Evolutionary conservation across 495 filamentous ascomycete genomes (phyloP).

Genomic region (Symbiotaphrina buchneri): DNA sequence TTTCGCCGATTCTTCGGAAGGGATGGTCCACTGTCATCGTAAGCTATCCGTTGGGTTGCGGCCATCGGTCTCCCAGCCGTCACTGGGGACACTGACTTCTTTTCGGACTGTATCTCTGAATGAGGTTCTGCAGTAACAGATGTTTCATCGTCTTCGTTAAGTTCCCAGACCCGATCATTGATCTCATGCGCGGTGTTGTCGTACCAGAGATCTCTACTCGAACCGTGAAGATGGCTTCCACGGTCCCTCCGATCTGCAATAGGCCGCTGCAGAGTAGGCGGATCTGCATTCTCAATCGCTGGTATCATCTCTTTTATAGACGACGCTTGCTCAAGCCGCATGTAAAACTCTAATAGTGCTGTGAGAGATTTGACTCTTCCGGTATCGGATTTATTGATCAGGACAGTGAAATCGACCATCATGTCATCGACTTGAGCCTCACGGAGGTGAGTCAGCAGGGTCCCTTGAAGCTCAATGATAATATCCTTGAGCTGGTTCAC

Average conservation of each 20-base stretch:
- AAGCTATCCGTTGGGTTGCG: not conserved
- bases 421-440: slow-evolving; percentile 14
- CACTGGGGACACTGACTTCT: not conserved
- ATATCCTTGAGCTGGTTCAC: slow-evolving; percentile 21
- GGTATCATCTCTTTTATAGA: too few species aligned
- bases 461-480: slow-evolving; percentile 18
- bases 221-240: slow-evolving; percentile 2
- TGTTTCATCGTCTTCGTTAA: too few species aligned
- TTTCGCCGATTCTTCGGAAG: too few species aligned
- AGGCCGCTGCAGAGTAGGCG: too few species aligned
- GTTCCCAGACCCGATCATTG: not conserved
- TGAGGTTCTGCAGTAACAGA: too few species aligned
- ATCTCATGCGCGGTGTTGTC: not conserved
- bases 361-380: slow-evolving; percentile 11
- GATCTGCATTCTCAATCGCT: too few species aligned
- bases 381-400: slow-evolving; percentile 15
- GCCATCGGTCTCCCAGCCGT: not conserved
- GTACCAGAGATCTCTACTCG: not conserved
- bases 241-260: too few species aligned
- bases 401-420: slow-evolving; percentile 14
- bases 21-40: too few species aligned
- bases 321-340: too few species aligned
- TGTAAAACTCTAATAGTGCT: slow-evolving; percentile 14
- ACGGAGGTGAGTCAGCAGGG: slow-evolving; percentile 20
- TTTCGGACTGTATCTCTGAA: not conserved